phyloP scores from a whole-genome alignment of 164 flowering plant genomes.

The Vitis labrusca region DNA sequence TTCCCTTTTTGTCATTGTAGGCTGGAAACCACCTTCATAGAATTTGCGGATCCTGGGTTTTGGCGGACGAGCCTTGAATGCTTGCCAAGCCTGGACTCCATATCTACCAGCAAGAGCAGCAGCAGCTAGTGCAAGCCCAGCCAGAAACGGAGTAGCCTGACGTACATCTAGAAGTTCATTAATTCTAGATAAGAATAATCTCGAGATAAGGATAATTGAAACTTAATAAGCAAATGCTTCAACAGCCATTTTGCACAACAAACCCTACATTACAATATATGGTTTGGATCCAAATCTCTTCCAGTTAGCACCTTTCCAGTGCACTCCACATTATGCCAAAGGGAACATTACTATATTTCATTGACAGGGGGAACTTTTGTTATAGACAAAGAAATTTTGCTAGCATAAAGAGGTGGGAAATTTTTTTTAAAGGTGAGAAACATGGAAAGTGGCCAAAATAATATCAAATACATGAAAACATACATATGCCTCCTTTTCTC shows the following conservation, averaged over 20 bases:
- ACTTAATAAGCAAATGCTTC: not conserved
- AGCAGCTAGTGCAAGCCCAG: constrained; percentile 46
- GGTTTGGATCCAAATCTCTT: not conserved
- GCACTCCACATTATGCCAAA: not conserved
- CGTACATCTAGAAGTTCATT: constrained; percentile 1
- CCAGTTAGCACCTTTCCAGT: not conserved
- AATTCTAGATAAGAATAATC: constrained; percentile 3
- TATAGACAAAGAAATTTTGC: too few relatives aligned
- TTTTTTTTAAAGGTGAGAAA: too few relatives aligned
- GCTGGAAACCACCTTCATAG: constrained; percentile 48
- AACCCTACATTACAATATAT: not conserved
- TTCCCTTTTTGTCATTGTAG: constrained; percentile 44
- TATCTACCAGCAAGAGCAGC: constrained; percentile 49
- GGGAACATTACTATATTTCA: not conserved
- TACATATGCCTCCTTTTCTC: too few relatives aligned
- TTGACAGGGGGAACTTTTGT: not conserved
- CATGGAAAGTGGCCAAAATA: too few relatives aligned
- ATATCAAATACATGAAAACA: too few relatives aligned
- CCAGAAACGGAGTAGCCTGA: constrained; percentile 45
- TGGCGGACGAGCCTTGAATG: constrained; percentile 38
- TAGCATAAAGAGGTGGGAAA: too few relatives aligned
- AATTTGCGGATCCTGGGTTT: constrained; percentile 33
- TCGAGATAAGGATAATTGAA: constrained; percentile 1
- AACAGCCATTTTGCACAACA: not conserved
- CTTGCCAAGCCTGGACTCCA: constrained; percentile 47